Conservation (phyloP, 2,329 filamentous ascomycete genomes). For the Phialophora tarda region DNA sequence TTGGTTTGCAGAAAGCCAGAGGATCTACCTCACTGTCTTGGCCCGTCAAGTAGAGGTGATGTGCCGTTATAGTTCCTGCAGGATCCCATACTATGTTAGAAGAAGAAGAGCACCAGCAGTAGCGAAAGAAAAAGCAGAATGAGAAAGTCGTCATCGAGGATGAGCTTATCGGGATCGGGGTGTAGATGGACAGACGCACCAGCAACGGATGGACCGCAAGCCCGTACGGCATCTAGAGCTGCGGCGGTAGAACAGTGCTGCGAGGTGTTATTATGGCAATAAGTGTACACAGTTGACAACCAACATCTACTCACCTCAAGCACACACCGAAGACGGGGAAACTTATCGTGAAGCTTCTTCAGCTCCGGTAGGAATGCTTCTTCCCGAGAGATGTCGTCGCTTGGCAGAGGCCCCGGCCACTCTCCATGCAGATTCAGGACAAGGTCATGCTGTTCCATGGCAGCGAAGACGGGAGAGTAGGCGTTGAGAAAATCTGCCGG, state of each 20-base stretch:
- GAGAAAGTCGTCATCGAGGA: background rate
- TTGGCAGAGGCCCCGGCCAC: slow-evolving; percentile 55
- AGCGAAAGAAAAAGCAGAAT: background rate
- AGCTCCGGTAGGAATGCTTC: slow-evolving; percentile 81
- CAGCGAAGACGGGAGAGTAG: slow-evolving; percentile 70
- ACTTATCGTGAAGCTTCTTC: slow-evolving; percentile 71
- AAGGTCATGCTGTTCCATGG: slow-evolving; percentile 83
- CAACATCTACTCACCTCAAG: slow-evolving; percentile 48
- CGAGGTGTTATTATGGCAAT: background rate
- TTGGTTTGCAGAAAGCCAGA: slow-evolving; percentile 80
- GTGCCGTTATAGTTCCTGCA: slow-evolving; percentile 77
- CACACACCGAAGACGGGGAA: slow-evolving; percentile 70
- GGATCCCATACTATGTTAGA: no score
- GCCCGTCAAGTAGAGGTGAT: slow-evolving; percentile 80
- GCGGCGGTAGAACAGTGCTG: slow-evolving; percentile 82
- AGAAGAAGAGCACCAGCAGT: background rate
- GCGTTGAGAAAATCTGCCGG: slow-evolving; percentile 50
- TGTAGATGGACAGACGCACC: background rate
- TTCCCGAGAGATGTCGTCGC: slow-evolving; percentile 62
- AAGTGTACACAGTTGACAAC: background rate
- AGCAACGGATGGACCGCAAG: slow-evolving; percentile 77
- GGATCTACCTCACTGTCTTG: slow-evolving; percentile 75
- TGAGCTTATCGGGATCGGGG: background rate
- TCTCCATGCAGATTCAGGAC: slow-evolving; percentile 96
- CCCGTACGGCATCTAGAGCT: slow-evolving; percentile 76